These are phyloP conservation scores for Ocimum tenuiflorum DNA, from an alignment of 257 asterid species.

Conservation along the genomic window DNA sequence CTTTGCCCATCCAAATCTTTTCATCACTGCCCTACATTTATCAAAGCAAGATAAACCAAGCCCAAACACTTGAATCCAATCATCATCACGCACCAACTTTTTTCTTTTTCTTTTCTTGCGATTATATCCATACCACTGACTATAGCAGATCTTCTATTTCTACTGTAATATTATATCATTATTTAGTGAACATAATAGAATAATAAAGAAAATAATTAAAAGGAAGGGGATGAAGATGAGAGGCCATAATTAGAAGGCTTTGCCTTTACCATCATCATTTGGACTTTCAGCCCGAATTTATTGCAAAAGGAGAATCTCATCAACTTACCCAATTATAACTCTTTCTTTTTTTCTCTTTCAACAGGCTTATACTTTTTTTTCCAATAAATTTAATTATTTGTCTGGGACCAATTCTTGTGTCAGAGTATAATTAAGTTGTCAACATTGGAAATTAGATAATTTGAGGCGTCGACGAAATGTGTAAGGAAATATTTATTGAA, in stretches of 20 bases:
- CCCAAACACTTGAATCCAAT: slow-evolving; percentile 31
- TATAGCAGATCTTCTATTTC: no score
- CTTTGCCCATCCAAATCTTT: slow-evolving; percentile 48
- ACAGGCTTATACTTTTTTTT: no score
- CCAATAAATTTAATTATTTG: slow-evolving; percentile 15
- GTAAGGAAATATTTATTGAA: no score
- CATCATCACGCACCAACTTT: slow-evolving; percentile 31
- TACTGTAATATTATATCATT: no score
- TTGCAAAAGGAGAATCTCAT: slow-evolving; percentile 28
- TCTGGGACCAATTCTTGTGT: slow-evolving; percentile 22
- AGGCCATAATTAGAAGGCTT: slow-evolving; percentile 38
- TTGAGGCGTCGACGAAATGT: no score
- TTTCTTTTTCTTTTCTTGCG: slow-evolving; percentile 18
- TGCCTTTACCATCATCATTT: slow-evolving; percentile 63
- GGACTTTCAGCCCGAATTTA: slow-evolving; percentile 32
- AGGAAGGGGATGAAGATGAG: slow-evolving; percentile 20
- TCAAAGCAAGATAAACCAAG: slow-evolving; percentile 21
- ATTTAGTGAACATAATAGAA: no score
- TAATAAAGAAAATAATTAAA: neutral
- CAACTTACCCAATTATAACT: slow-evolving; percentile 26
- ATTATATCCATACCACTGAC: no score
- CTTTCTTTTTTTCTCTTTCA: neutral
- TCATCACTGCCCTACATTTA: slow-evolving; percentile 46
- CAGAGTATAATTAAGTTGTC: slow-evolving; percentile 33
- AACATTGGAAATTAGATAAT: slow-evolving; percentile 10